These are phyloP conservation scores for Microdochium bolleyi DNA, from an alignment of 2,329 filamentous ascomycete genomes.

Conservation along the genomic window DNA sequence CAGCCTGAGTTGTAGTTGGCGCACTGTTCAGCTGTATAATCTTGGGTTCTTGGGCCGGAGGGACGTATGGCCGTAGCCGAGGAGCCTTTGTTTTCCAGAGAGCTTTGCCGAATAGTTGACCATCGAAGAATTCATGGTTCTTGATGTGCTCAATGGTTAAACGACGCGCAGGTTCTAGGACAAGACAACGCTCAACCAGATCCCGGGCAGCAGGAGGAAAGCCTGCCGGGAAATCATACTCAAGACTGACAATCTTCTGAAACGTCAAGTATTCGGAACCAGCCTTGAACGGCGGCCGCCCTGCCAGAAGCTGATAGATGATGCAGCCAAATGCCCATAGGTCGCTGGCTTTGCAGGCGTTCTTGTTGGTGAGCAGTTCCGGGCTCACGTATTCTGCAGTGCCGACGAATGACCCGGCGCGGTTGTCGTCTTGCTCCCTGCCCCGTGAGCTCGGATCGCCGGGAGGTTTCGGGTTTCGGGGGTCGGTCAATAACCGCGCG, in stretches of 20 bases:
- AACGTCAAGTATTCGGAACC: slow-evolving; percentile 95
- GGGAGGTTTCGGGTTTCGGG: slow-evolving; percentile 35
- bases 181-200: slow-evolving; percentile 81
- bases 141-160: slow-evolving; percentile 94
- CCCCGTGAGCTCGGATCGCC: slow-evolving; percentile 27
- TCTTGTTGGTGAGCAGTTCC: slow-evolving; percentile 93
- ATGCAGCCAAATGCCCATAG: slow-evolving; percentile 99
- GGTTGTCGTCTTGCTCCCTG: slow-evolving; percentile 50
- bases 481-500: slow-evolving; percentile 76
- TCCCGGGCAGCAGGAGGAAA: slow-evolving; percentile 84
- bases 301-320: slow-evolving; percentile 89
- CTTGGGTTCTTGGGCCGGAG: slow-evolving; percentile 65
- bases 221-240: slow-evolving; percentile 86
- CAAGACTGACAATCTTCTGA: slow-evolving; percentile 91
- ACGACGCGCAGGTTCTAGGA: slow-evolving; percentile 76
- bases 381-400: slow-evolving; percentile 98
- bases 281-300: slow-evolving; percentile 94
- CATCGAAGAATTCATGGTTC: slow-evolving; percentile 91
- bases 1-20: slow-evolving; percentile 20
- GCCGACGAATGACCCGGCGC: slow-evolving; percentile 91
- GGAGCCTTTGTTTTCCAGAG: slow-evolving; percentile 90
- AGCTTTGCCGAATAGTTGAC: slow-evolving; percentile 72
- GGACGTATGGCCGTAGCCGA: slow-evolving; percentile 73
- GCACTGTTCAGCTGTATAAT: slow-evolving; percentile 65
- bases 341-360: slow-evolving; percentile 94